These are phyloP conservation scores for Clarireedia homoeocarpa DNA, from an alignment of 2,329 filamentous ascomycete species.

Conservation along the genomic window DNA sequence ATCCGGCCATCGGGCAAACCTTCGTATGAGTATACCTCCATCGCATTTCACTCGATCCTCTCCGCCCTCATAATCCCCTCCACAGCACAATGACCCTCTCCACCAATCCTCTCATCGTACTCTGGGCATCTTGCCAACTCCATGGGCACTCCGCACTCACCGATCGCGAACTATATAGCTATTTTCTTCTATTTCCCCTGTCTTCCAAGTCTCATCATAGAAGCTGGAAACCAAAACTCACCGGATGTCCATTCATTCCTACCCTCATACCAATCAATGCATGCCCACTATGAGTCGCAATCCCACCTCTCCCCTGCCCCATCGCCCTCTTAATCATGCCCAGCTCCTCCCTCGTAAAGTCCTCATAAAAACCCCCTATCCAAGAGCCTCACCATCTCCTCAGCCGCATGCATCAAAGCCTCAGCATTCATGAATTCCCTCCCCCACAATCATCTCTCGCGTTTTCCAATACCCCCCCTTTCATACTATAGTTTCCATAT, in stretches of 20 bases:
- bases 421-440: constrained; percentile 27
- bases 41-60: constrained; percentile 36
- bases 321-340: constrained; percentile 39
- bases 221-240: constrained; percentile 1
- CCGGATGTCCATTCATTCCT: constrained; percentile 38
- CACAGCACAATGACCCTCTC: constrained; percentile 39
- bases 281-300: constrained; percentile 41
- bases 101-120: constrained; percentile 50
- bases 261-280: constrained; percentile 46
- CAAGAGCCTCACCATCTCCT: constrained; percentile 26
- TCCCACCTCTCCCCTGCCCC: constrained; percentile 34
- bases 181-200: not conserved
- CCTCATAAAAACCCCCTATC: constrained; percentile 32
- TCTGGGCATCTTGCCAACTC: constrained; percentile 52
- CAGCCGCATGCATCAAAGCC: constrained; percentile 23
- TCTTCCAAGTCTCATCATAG: not conserved
- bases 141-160: constrained; percentile 61
- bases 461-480: constrained; percentile 21
- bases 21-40: too few species aligned
- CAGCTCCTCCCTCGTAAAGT: constrained; percentile 36
- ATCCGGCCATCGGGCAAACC: too few species aligned
- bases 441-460: constrained; percentile 30
- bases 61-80: constrained; percentile 43
- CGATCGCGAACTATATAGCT: constrained; percentile 44
- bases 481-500: constrained; percentile 10